A percentile compares a stretch with the other conserved stretches of the same genome.
phyloP scores from a whole-genome alignment of 2,329 filamentous ascomycete species.

The Ambrosiella beaveri region DNA sequence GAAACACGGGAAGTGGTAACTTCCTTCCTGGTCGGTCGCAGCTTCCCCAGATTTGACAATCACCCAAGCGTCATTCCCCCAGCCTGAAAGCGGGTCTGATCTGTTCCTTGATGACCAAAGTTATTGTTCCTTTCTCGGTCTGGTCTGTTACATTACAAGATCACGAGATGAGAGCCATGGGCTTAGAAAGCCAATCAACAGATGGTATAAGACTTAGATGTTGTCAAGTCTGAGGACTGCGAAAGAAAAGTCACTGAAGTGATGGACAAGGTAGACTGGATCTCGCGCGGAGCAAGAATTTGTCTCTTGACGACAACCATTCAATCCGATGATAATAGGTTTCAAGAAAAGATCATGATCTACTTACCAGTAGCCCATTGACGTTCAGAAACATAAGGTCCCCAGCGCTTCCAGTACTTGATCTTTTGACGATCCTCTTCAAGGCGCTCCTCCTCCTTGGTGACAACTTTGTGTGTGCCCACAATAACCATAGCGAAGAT shows the following conservation, averaged over 20 bases:
- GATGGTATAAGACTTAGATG: neutral
- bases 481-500: slow-evolving; percentile 60
- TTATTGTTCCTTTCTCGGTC: neutral
- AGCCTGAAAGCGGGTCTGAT: neutral
- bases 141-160: neutral
- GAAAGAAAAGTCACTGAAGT: too few species aligned
- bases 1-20: neutral
- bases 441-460: slow-evolving; percentile 78
- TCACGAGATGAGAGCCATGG: too few species aligned
- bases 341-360: slow-evolving; percentile 6
- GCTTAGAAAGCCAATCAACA: neutral
- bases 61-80: neutral
- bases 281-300: neutral
- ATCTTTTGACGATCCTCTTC: slow-evolving; percentile 65
- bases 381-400: slow-evolving; percentile 79
- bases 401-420: slow-evolving; percentile 99
- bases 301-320: neutral
- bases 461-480: slow-evolving; percentile 73
- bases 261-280: too few species aligned
- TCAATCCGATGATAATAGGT: neutral
- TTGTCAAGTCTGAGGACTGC: too few species aligned
- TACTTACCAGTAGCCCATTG: slow-evolving; percentile 80
- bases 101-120: neutral
- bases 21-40: neutral
- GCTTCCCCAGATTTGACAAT: neutral